Conservation (phyloP, 345 rosid genomes). For the Salix caprea region DNA sequence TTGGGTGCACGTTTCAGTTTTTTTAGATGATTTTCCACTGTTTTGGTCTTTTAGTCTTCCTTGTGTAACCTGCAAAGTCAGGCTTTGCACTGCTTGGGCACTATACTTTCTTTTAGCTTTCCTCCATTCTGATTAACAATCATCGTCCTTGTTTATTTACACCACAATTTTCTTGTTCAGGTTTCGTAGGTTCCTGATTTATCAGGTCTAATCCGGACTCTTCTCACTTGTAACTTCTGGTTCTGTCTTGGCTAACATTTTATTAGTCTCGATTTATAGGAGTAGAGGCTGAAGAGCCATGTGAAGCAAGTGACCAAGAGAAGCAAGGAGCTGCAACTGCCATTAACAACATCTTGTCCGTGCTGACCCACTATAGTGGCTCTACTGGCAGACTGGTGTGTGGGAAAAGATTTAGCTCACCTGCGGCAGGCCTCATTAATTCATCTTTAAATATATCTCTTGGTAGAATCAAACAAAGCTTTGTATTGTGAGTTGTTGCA, state of each 20-base stretch:
- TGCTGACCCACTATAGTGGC: conserved; percentile 58
- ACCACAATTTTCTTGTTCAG: background rate
- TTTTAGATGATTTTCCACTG: background rate
- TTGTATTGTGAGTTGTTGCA: conserved; percentile 94
- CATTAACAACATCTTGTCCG: conserved; percentile 50
- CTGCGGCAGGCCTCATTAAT: conserved; percentile 43
- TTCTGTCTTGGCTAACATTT: background rate
- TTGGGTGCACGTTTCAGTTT: background rate
- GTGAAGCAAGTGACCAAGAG: conserved; percentile 73
- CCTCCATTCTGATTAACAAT: background rate
- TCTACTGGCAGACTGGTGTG: conserved; percentile 59
- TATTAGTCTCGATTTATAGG: conserved; percentile 30
- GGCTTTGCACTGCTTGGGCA: background rate
- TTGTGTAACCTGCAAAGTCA: background rate
- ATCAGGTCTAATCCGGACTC: background rate
- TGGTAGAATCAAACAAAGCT: conserved; percentile 99
- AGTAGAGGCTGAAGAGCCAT: conserved; percentile 53
- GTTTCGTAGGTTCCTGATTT: background rate
- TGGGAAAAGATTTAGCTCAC: conserved; percentile 46
- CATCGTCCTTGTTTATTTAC: background rate
- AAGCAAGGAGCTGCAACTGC: conserved; percentile 55
- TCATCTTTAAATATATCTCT: conserved; percentile 82
- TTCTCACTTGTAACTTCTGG: background rate
- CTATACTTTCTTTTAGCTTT: background rate
- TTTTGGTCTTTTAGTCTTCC: background rate